These are phyloP conservation scores for Dalbergia oliveri DNA, from an alignment of 306 rosid species.

Conservation along the genomic window DNA sequence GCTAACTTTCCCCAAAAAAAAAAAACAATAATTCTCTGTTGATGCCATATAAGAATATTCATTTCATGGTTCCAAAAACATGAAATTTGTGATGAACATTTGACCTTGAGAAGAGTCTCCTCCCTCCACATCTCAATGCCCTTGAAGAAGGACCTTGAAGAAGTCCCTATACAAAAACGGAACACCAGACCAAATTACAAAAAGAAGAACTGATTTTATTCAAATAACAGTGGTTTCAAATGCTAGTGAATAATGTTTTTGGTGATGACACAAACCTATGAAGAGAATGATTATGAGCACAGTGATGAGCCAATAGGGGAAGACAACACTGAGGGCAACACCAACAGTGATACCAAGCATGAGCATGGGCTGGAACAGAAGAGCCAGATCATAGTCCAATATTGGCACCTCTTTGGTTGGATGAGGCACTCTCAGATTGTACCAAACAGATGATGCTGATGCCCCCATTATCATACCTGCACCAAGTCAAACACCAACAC, in stretches of 20 bases:
- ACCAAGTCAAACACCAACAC: constrained; percentile 33
- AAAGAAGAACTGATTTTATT: neutral
- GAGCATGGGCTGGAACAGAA: constrained; percentile 91
- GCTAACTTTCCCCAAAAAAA: constrained; percentile 5
- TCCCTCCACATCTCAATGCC: constrained; percentile 84
- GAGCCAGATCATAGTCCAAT: constrained; percentile 86
- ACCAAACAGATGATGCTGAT: constrained; percentile 89
- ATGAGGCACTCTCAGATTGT: constrained; percentile 85
- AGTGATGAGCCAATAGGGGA: constrained; percentile 97
- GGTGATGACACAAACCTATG: constrained; percentile 53
- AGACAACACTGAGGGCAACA: constrained; percentile 86
- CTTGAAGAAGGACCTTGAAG: constrained; percentile 80
- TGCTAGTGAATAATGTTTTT: too few species aligned
- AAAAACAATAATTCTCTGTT: neutral
- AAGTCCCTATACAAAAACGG: constrained; percentile 63
- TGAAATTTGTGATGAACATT: neutral
- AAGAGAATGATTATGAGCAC: constrained; percentile 88
- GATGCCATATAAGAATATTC: neutral
- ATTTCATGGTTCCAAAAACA: neutral
- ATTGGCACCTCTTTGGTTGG: constrained; percentile 89
- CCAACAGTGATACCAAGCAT: constrained; percentile 96
- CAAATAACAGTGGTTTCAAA: neutral
- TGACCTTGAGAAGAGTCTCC: constrained; percentile 73
- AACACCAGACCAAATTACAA: neutral
- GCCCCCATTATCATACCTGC: constrained; percentile 99